A percentile compares a stretch with the other conserved stretches of the same genome.
Evolutionary conservation across 2,329 filamentous ascomycete genomes (phyloP).

Genomic region (Neofusicoccum kwambonambiense): DNA sequence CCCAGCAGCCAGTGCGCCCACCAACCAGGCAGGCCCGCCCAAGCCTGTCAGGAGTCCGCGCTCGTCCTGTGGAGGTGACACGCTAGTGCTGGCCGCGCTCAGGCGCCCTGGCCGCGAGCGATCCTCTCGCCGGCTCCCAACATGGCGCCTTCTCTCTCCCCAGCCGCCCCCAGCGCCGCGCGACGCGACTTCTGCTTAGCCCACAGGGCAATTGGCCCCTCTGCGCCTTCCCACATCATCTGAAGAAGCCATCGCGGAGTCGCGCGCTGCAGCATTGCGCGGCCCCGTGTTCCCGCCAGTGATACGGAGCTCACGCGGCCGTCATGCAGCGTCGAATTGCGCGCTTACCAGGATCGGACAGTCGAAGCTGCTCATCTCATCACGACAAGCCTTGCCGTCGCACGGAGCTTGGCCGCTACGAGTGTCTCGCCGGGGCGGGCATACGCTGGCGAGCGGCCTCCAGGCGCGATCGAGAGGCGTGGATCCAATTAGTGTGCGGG

Average conservation of each 20-base stretch:
- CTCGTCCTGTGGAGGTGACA: background rate
- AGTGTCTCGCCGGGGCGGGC: constrained; percentile 7
- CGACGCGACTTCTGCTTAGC: background rate
- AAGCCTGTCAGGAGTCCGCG: background rate
- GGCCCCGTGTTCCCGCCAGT: background rate
- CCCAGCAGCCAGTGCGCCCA: background rate
- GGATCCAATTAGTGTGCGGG: background rate
- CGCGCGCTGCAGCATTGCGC: constrained; percentile 6
- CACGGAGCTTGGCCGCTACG: background rate
- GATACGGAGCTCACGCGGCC: constrained; percentile 5
- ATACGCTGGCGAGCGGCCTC: constrained; percentile 5
- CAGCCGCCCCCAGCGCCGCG: background rate
- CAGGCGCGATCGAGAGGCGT: background rate
- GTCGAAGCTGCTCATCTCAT: background rate
- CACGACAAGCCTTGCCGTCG: background rate
- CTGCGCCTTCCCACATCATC: background rate
- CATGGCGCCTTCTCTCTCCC: background rate
- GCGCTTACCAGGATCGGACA: constrained; percentile 5
- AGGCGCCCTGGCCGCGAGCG: constrained; percentile 3
- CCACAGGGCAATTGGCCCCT: background rate
- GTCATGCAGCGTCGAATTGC: background rate
- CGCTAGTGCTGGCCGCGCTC: background rate
- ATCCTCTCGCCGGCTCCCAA: constrained; percentile 4
- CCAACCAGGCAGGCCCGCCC: background rate
- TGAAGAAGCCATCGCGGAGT: background rate